A percentile compares a stretch with the other conserved stretches of the same genome.
Conservation (phyloP, 148 eudicot genomes). For the Chenopodium quinoa region DNA sequence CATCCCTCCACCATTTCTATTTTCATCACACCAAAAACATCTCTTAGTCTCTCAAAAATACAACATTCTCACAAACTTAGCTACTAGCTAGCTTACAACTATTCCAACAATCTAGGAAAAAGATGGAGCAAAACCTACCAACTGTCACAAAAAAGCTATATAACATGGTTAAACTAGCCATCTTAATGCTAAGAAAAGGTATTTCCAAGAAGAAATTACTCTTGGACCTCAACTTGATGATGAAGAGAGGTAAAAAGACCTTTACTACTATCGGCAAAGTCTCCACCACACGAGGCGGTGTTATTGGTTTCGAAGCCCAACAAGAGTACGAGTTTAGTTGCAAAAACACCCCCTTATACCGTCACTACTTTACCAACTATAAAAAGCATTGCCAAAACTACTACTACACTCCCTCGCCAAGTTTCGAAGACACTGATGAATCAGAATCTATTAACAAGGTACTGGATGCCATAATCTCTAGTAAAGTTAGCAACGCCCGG, state of each 20-base stretch:
- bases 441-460: slow-evolving; percentile 19
- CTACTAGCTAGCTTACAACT: background rate
- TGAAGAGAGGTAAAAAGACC: slow-evolving; percentile 56
- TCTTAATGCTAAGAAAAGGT: slow-evolving; percentile 62
- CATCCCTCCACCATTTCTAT: background rate
- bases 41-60: background rate
- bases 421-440: background rate
- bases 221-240: slow-evolving; percentile 45
- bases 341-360: slow-evolving; percentile 49
- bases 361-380: slow-evolving; percentile 14
- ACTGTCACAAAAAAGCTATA: slow-evolving; percentile 43
- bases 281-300: slow-evolving; percentile 24
- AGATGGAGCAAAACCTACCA: slow-evolving; percentile 55
- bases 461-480: slow-evolving; percentile 35
- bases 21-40: background rate
- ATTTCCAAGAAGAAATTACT: slow-evolving; percentile 49
- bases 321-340: slow-evolving; percentile 22
- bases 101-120: slow-evolving; percentile 3
- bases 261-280: slow-evolving; percentile 34
- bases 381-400: background rate
- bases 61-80: background rate
- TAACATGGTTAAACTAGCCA: slow-evolving; percentile 40
- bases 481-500: slow-evolving; percentile 28
- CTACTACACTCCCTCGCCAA: background rate
- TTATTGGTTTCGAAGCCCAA: background rate